Evolutionary conservation across 176 grass and related monocot species (phyloP).

Genomic region (Musa troglodytarum): DNA sequence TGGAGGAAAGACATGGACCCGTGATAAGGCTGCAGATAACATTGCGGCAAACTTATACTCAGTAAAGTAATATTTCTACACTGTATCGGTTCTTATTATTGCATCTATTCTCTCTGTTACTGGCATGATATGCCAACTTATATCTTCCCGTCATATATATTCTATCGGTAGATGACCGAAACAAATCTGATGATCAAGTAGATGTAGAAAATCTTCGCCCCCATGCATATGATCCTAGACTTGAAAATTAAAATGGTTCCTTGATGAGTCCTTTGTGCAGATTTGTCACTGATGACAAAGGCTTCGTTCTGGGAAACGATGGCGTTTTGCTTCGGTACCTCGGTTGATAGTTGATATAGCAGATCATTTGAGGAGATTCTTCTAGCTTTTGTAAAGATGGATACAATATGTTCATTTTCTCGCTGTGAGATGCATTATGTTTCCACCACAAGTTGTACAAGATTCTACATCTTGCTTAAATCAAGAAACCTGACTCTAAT

Average conservation of each 20-base stretch:
- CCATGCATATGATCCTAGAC: not conserved
- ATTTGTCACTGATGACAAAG: conserved; percentile 62
- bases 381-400: conserved; percentile 4
- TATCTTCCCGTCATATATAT: too few species aligned
- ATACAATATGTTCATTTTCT: not conserved
- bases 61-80: conserved; percentile 51
- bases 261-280: conserved; percentile 31
- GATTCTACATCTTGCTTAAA: not conserved
- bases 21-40: conserved; percentile 88
- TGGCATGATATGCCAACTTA: too few species aligned
- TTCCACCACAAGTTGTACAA: not conserved
- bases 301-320: conserved; percentile 79
- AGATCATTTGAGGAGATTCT: not conserved
- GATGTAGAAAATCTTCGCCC: too few species aligned
- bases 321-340: conserved; percentile 86
- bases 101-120: not conserved
- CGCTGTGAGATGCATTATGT: not conserved
- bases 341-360: conserved; percentile 45
- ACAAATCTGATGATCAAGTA: too few species aligned
- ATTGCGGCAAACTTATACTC: conserved; percentile 90
- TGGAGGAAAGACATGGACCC: conserved; percentile 77
- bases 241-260: not conserved
- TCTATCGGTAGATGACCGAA: not conserved
- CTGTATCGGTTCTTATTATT: not conserved
- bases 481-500: not conserved